Evolutionary conservation across 148 eudicot genomes (phyloP), one percentile per base, ranked within the genome.

Genomic region (Talinum fruticosum): DNA sequence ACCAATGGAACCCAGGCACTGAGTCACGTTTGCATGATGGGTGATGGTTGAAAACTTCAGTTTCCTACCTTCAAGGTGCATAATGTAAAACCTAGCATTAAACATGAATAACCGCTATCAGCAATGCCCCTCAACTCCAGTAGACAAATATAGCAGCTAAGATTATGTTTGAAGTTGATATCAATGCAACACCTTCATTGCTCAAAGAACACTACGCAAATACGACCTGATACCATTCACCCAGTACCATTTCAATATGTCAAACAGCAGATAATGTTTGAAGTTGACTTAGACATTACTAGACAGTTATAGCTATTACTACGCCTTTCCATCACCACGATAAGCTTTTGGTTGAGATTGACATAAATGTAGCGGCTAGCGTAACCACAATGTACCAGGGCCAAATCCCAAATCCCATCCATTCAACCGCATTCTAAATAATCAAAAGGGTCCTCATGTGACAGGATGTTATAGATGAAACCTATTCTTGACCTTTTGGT

Each of bases 1-100:
- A 28, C 96, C 97, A 41, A 91, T 75, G 16, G 98, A 85, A 62
- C 98, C 97, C 12, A 95, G 87, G 83, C 98, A 95, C 75, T 95
- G 98, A 65, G 98, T 95, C 75, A 92, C 97, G 75, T 82, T 91
- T 66, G 96, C 90, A 85, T 95, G 98, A 80, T 95, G 96, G 2
- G 97, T 91, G 65, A 92, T 92, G 0, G 76, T 78, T 45, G 96
- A 88, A 73, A 92, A 92, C 84, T 89, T 81, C 66, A 89, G 93
- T 26, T 87, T 69, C 66, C 89, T 88, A 37, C 82, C 83, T 80
- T 88, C 76, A 12, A 95, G 88, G 78, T 80, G 88, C 98, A 95
- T 92, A 18, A 95, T 89, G 84, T 92, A 92, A 72, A 95, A 88
- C 91, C 97, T 94, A 87, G 78, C 38, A 68, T 69, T n/a, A 28